Percentiles rank a stretch among this genome's conserved stretches.
Evolutionary conservation across 192 early-diverging fungal species (phyloP).

Genomic region (Podila verticillata): DNA sequence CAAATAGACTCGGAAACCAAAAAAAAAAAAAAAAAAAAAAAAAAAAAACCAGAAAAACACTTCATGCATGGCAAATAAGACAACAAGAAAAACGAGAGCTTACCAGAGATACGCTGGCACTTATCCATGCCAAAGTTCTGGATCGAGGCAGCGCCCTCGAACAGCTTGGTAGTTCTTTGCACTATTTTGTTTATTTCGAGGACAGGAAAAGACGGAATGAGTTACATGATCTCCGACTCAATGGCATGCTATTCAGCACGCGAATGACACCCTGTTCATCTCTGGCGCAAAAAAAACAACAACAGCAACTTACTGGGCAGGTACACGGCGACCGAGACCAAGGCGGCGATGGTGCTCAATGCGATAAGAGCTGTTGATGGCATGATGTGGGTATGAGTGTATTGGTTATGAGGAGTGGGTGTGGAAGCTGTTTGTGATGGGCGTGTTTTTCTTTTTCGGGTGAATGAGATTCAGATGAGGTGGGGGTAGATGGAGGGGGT

Average conservation of each 20-base stretch:
- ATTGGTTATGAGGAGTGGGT: neutral
- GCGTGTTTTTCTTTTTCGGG: too few relatives aligned
- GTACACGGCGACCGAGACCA: constrained; percentile 36
- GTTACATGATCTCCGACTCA: neutral
- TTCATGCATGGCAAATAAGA: too few relatives aligned
- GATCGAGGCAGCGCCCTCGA: constrained; percentile 30
- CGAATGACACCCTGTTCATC: too few relatives aligned
- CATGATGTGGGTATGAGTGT: constrained; percentile 11
- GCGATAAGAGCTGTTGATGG: constrained; percentile 22
- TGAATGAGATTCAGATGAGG: neutral
- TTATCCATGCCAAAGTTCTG: constrained; percentile 48
- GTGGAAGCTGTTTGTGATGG: too few relatives aligned
- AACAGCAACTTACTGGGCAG: constrained; percentile 38
- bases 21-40: neutral
- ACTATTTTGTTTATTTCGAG: constrained; percentile 11
- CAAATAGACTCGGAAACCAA: neutral
- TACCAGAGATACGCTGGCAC: constrained; percentile 36
- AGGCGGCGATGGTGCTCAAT: constrained; percentile 23
- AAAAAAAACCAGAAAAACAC: neutral
- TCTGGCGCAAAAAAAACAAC: neutral
- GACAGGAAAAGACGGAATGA: neutral
- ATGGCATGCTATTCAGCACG: too few relatives aligned
- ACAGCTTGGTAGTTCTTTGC: constrained; percentile 34
- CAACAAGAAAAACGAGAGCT: neutral
- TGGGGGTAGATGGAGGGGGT: neutral